phyloP scores from a whole-genome alignment of 2,329 filamentous ascomycete species.

The Diaporthe aspalathi region DNA sequence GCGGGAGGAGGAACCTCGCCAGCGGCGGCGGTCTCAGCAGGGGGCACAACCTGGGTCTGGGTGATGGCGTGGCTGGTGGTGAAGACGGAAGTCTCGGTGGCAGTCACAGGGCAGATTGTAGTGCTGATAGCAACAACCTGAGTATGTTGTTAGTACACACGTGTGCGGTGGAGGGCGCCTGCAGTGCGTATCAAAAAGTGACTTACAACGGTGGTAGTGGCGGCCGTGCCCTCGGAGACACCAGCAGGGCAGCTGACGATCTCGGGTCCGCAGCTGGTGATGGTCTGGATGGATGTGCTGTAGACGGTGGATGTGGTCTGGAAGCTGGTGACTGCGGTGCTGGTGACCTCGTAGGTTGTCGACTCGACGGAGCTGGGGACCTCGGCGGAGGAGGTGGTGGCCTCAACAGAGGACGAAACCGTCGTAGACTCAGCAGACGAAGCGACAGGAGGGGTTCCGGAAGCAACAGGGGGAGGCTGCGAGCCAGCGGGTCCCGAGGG shows the following conservation, averaged over 20 bases:
- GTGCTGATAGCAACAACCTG: slow-evolving; percentile 66
- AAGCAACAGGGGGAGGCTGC: slow-evolving; percentile 31
- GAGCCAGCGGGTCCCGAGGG: slow-evolving; percentile 33
- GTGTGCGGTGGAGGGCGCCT: too few relatives aligned
- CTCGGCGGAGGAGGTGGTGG: slow-evolving; percentile 11
- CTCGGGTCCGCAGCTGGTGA: slow-evolving; percentile 65
- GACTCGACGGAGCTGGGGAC: slow-evolving; percentile 30
- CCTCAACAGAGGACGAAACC: slow-evolving; percentile 28
- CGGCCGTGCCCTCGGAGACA: slow-evolving; percentile 38
- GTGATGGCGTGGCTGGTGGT: slow-evolving; percentile 43
- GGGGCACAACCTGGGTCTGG: slow-evolving; percentile 27
- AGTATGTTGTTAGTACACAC: background rate
- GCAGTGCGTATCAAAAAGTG: background rate
- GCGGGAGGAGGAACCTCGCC: slow-evolving; percentile 24
- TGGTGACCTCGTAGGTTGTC: slow-evolving; percentile 38
- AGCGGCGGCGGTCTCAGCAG: slow-evolving; percentile 39
- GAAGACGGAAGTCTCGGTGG: slow-evolving; percentile 56
- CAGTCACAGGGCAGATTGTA: slow-evolving; percentile 71
- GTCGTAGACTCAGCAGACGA: slow-evolving; percentile 40
- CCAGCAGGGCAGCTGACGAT: slow-evolving; percentile 50
- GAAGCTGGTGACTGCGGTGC: slow-evolving; percentile 40
- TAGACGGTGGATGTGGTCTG: slow-evolving; percentile 53
- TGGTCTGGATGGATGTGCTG: slow-evolving; percentile 60
- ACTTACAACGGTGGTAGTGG: slow-evolving; percentile 54
- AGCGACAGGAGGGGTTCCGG: slow-evolving; percentile 28